Percentiles rank a stretch among this genome's conserved stretches.
These are phyloP conservation scores for Calonectria multiphialidica DNA, from an alignment of 2,329 filamentous ascomycete species.

Conservation along the genomic window DNA sequence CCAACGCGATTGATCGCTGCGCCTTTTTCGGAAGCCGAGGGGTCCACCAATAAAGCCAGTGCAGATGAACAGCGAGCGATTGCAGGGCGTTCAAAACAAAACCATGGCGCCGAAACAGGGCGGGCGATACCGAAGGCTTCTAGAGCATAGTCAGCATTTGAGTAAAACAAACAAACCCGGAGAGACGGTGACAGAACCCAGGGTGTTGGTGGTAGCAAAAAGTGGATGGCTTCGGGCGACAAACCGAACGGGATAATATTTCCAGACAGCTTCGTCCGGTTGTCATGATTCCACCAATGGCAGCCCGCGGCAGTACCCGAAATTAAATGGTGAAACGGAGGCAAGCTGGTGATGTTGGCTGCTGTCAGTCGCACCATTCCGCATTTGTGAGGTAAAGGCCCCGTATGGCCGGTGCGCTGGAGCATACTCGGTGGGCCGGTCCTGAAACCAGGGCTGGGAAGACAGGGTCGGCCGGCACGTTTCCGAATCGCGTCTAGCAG, in stretches of 20 bases:
- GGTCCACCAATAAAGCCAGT: neutral
- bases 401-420: neutral
- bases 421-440: neutral
- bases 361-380: slow-evolving; percentile 9
- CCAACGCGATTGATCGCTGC: neutral
- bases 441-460: slow-evolving; percentile 5
- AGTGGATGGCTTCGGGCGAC: neutral
- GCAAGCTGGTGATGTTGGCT: neutral
- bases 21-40: neutral
- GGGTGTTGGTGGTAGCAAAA: neutral
- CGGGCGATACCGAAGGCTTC: neutral
- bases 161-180: neutral
- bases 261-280: neutral
- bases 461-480: neutral
- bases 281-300: neutral
- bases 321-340: neutral
- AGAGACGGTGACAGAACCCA: too few relatives aligned
- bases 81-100: neutral
- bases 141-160: neutral
- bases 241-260: neutral
- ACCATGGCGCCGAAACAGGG: neutral
- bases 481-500: slow-evolving; percentile 1
- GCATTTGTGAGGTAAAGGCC: neutral
- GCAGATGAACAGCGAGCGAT: neutral
- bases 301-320: neutral